Evolutionary conservation across 371 early-diverging fungal species (phyloP), one percentile per base, ranked within the genome.

Genomic region (Mucor piriformis): DNA sequence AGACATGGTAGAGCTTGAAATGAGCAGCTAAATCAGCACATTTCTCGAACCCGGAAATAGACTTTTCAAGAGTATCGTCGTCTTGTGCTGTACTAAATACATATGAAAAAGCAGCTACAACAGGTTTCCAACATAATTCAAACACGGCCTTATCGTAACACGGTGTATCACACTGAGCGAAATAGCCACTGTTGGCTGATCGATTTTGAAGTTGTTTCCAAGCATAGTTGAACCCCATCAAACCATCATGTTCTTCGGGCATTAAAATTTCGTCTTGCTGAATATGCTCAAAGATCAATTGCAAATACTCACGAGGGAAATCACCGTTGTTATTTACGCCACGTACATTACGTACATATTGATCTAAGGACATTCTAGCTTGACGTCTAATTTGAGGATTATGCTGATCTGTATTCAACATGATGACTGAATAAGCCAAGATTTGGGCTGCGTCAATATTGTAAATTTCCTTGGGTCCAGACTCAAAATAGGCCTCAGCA

Each of bases 391-490:
- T 83, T 76, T 91, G 92, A 44, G 86, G 91, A 75, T 91, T 96
- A 65, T 97, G 95, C 65, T 92, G 88, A 82, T 97, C 97, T 3
- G 96, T 96, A 69, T 98, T 97, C 51, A 98, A 73, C 88, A 96
- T 88, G 61, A 97, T 89, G 37, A 97, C 83, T 0, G 95, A 91
- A 62, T 90, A 97, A 2, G 95, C 82, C 35, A 97, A 79, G 10
- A 94, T 77, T 63, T 90, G 92, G 2, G 89, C 91, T 11, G 93
- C 91, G 32, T 90, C 89, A 33, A 80, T 72, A 50, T 76, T 84
- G 13, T 84, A 86, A 60, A 93, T 83, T n/a, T 86, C 83, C 0
- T 73, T 57, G 0, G 88, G 86, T 13, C 75, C 79, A 25, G 83
- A 75, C 29, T 83, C 87, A 70, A 81, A 91, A 70, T 89, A 98